Conservation (phyloP, 176 grass and related monocot genomes). For the Phoenix dactylifera region DNA sequence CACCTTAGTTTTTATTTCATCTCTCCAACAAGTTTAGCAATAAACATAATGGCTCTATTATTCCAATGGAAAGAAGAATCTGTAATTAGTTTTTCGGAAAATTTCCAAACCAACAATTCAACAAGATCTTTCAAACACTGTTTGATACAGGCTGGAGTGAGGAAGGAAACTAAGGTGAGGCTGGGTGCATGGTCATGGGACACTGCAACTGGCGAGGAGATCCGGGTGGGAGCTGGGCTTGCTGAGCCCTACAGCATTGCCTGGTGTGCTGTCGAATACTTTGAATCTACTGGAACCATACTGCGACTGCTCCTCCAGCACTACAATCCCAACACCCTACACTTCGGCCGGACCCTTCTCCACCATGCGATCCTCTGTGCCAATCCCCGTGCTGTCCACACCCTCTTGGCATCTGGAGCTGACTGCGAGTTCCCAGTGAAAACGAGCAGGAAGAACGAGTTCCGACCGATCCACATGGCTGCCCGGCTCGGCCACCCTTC, state of each 20-base stretch:
- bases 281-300: slow-evolving; percentile 60
- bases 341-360: slow-evolving; percentile 58
- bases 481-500: slow-evolving; percentile 48
- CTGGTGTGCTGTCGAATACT: slow-evolving; percentile 97
- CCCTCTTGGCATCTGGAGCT: slow-evolving; percentile 46
- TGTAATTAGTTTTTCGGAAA: no score
- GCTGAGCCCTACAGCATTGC: slow-evolving; percentile 60
- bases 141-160: slow-evolving; percentile 49
- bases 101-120: no score
- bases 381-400: slow-evolving; percentile 43
- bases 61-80: no score
- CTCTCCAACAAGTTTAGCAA: no score
- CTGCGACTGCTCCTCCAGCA: slow-evolving; percentile 63
- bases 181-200: slow-evolving; percentile 97
- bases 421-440: slow-evolving; percentile 50
- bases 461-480: slow-evolving; percentile 59
- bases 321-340: slow-evolving; percentile 21
- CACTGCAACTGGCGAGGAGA: slow-evolving; percentile 68
- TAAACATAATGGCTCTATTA: no score
- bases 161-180: slow-evolving; percentile 64
- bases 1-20: neutral
- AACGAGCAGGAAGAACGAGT: slow-evolving; percentile 37
- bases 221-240: slow-evolving; percentile 86
- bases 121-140: no score
- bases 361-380: slow-evolving; percentile 92